Evolutionary conservation across 345 rosid genomes (phyloP).

Genomic region (Euphorbia pulcherrima): DNA sequence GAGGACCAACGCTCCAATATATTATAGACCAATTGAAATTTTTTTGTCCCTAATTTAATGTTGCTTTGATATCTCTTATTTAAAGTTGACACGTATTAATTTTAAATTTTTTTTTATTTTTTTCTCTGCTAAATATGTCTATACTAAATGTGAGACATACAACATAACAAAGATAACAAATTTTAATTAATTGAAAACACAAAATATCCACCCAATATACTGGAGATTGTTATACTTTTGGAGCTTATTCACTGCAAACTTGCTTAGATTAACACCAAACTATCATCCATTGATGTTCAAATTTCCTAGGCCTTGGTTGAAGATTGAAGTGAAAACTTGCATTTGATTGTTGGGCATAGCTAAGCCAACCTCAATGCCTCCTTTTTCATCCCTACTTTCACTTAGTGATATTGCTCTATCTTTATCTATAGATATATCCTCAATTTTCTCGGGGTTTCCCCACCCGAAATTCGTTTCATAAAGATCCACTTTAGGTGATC

Average conservation of each 20-base stretch:
- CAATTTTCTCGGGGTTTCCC: slow-evolving; percentile 43
- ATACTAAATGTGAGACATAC: too few species aligned
- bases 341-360: slow-evolving; percentile 12
- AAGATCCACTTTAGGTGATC: slow-evolving; percentile 41
- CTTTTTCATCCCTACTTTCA: slow-evolving; percentile 27
- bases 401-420: slow-evolving; percentile 20
- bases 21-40: too few species aligned
- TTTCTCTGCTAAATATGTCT: too few species aligned
- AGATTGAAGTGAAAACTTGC: slow-evolving; percentile 22
- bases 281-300: neutral
- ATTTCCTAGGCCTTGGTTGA: slow-evolving; percentile 9
- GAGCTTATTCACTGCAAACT: neutral
- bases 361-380: slow-evolving; percentile 43
- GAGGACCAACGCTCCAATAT: too few species aligned
- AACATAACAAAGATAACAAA: too few species aligned
- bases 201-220: too few species aligned
- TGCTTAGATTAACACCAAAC: neutral
- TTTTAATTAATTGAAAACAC: too few species aligned
- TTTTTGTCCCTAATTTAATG: too few species aligned
- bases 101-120: too few species aligned
- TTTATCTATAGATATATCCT: slow-evolving; percentile 34
- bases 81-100: too few species aligned
- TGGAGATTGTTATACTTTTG: too few species aligned
- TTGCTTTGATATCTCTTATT: too few species aligned
- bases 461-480: slow-evolving; percentile 45